These are phyloP conservation scores for Thraustotheca clavata DNA, from an alignment of 352 stramenopile species.

Conservation along the genomic window DNA sequence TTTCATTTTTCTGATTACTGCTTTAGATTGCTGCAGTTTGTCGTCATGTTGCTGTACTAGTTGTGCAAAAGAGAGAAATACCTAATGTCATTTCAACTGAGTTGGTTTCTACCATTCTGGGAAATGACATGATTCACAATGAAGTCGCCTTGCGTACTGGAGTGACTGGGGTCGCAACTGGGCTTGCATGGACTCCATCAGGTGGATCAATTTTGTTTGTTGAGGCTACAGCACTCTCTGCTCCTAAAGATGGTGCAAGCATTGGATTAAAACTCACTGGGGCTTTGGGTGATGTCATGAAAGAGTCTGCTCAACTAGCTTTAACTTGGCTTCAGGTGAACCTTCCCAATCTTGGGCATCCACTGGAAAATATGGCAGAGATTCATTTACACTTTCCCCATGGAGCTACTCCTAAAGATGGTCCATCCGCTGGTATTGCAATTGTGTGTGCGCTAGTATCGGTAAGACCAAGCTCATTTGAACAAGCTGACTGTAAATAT, in stretches of 20 bases:
- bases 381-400: constrained; percentile 87
- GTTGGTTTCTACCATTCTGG: constrained; percentile 51
- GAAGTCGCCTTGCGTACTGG: constrained; percentile 60
- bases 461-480: too few relatives aligned
- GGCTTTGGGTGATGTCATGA: constrained; percentile 83
- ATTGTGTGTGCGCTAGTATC: constrained; percentile 83
- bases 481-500: constrained; percentile 25
- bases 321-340: constrained; percentile 75
- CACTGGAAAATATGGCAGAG: constrained; percentile 48
- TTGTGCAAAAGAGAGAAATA: constrained; percentile 40
- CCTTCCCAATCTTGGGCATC: constrained; percentile 30
- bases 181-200: constrained; percentile 75
- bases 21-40: constrained; percentile 51
- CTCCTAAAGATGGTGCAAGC: constrained; percentile 22
- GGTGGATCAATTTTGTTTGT: constrained; percentile 81
- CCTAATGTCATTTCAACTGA: constrained; percentile 39
- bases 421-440: constrained; percentile 75
- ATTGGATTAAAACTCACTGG: constrained; percentile 56
- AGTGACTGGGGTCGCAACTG: constrained; percentile 60
- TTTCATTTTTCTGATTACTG: neutral
- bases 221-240: constrained; percentile 48
- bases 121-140: constrained; percentile 60
- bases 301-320: constrained; percentile 78
- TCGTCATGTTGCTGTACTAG: constrained; percentile 55
- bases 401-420: constrained; percentile 85